Evolutionary conservation across 73 alveolate species (phyloP), one percentile per base, ranked within the genome.

Genomic region (Paramecium sonneborni): DNA sequence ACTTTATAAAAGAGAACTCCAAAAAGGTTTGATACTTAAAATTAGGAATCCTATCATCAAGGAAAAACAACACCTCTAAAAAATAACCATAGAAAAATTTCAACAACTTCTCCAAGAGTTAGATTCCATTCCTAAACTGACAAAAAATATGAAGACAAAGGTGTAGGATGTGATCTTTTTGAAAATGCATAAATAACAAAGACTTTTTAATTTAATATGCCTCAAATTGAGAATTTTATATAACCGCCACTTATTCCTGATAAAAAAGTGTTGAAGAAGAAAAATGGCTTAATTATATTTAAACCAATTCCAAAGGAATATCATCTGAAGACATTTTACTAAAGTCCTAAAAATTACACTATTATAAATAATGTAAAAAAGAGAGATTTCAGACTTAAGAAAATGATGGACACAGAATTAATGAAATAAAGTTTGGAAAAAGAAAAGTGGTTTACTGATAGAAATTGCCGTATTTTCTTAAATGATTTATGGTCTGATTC

Each of bases 401-500:
- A 3, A 6, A 62, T 62, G 39, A 62, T 62, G 46, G 84, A 62
- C 24, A 32, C 84, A 3, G 84, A 62, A 11, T 11, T 62, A 2
- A 62, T 62, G 84, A 62, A 62, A 62, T 30, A 24, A 2, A 62
- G 84, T 32, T 26, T 62, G 11, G 84, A 62, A 24, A 62, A 62
- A 44, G 84, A 62, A 30, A 62, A 5, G 12, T 62, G 39, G 84
- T 62, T 62, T 62, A 62, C 48, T 62, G 84, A 62, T 30, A 26
- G 84, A 12, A 62, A 62, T 62, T 62, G 84, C 6, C 84, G 84
- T 26, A 32, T 62, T 6, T 26, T 30, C 12, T 26, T 62, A 5
- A 62, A 62, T 62, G 84, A 62, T 26, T 62, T 62, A 12, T 62
- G 84, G 84, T 62, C 48, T 62, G 84, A 62, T 32, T 62, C 84